Percentiles rank a stretch among this genome's conserved stretches.
These are phyloP conservation scores for Fraxinus dipetala DNA, from an alignment of 305 asterid species.

Conservation along the genomic window DNA sequence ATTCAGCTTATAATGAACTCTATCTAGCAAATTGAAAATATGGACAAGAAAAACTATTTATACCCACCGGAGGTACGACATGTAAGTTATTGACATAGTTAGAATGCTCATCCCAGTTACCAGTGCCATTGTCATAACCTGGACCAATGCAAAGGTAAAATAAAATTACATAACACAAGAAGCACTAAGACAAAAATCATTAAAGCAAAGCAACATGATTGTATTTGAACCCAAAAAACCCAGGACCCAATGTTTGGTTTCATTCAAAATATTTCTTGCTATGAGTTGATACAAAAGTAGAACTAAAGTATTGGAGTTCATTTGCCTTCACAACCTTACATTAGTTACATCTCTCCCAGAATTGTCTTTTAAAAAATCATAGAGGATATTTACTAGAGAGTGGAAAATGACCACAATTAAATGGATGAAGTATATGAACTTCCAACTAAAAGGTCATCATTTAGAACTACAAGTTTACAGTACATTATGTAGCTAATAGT, in stretches of 20 bases:
- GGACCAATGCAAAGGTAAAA: slow-evolving; percentile 32
- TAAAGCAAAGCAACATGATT: background rate
- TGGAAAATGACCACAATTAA: background rate
- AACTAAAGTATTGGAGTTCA: background rate
- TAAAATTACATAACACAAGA: slow-evolving; percentile 8
- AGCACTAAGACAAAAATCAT: background rate
- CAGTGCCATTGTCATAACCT: slow-evolving; percentile 79
- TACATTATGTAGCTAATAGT: background rate
- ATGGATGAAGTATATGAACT: background rate
- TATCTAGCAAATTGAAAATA: slow-evolving; percentile 17
- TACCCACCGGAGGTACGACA: slow-evolving; percentile 74
- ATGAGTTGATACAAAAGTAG: background rate
- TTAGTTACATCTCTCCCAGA: background rate
- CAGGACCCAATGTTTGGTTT: background rate
- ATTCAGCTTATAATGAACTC: slow-evolving; percentile 17
- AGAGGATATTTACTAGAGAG: background rate
- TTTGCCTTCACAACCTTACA: background rate
- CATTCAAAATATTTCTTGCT: background rate
- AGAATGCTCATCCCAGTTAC: slow-evolving; percentile 76
- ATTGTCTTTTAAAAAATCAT: background rate
- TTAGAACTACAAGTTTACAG: background rate
- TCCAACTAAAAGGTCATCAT: background rate
- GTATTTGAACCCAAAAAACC: background rate
- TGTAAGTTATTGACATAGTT: slow-evolving; percentile 83
- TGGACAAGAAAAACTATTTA: slow-evolving; percentile 10